Evolutionary conservation across 805 yeast genomes (phyloP).

Genomic region (Metschnikowia baotianmanensis): DNA sequence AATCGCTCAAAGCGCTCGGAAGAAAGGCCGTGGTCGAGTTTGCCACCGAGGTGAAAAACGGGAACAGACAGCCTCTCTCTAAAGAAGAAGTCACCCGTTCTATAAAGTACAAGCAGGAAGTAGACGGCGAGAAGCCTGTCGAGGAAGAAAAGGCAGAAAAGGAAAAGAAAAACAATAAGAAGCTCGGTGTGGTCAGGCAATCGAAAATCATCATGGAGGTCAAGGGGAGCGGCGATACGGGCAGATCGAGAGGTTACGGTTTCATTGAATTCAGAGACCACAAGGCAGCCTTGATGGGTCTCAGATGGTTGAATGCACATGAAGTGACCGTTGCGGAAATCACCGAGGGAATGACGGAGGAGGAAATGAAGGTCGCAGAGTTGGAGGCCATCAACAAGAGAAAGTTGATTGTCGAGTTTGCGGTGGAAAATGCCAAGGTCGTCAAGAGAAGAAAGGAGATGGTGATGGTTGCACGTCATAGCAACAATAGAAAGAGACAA

Average conservation of each 20-base stretch:
- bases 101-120: constrained; percentile 56
- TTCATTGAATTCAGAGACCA: constrained; percentile 92
- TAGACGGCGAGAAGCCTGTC: constrained; percentile 26
- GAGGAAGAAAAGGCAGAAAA: constrained; percentile 57
- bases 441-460: constrained; percentile 85
- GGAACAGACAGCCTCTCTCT: constrained; percentile 74
- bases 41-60: constrained; percentile 82
- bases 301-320: constrained; percentile 96
- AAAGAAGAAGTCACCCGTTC: constrained; percentile 89
- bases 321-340: constrained; percentile 73
- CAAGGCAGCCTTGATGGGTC: constrained; percentile 88
- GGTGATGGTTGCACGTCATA: constrained; percentile 39
- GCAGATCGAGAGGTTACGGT: constrained; percentile 96
- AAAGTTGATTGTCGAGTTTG: constrained; percentile 89
- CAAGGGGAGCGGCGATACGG: constrained; percentile 80
- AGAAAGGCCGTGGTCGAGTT: constrained; percentile 93
- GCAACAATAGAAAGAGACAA: constrained; percentile 27
- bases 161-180: constrained; percentile 57
- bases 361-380: constrained; percentile 56
- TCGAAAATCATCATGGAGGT: constrained; percentile 92
- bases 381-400: constrained; percentile 59
- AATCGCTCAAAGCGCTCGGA: constrained; percentile 85
- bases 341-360: constrained; percentile 64
- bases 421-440: constrained; percentile 92
- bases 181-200: constrained; percentile 89